Evolutionary conservation across 768 basidiomycete species (phyloP), one percentile per base, ranked within the genome.

Genomic region (Holtermannia corniformis): DNA sequence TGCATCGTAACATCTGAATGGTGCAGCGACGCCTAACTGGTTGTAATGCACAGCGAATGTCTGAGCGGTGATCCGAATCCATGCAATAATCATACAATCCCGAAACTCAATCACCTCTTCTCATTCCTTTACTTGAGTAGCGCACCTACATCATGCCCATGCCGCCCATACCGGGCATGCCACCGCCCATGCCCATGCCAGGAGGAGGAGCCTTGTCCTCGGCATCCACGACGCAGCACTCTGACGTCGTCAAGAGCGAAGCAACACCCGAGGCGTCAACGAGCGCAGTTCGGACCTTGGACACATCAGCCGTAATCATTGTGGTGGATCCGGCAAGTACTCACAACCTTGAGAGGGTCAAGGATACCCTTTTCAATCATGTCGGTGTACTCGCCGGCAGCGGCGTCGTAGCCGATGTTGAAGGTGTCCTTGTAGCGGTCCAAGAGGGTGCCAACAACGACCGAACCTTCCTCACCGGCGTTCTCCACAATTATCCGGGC

Each of bases 331-430:
- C n/a, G n/a, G n/a, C n/a, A n/a, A n/a, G n/a, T n/a, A n/a, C n/a
- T n/a, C 47, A 95, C 92, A 47, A 97, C 93, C 81, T 93, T 93
- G 56, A 92, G 77, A 1, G 91, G 92, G 76, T 97, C 93, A 43
- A 96, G 84, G 62, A 97, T 95, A 65, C 93, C 93, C 24, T 82
- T 78, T 72, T 83, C 79, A 75, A 96, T 85, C 90, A 97, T 91
- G 74, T 97, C 88, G 43, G 85, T 82, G 67, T 88, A 96, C 75
- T 92, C 86, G 57, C 87, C 89, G 76, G 84, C 85, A 65, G 82
- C 79, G 22, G 92, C 90, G 60, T 95, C 89, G 74, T 95, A 95
- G 0, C 92, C 77, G 70, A 89, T 89, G 76, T 89, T 81, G 74
- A 90, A 90, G 23, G 80, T 72, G 16, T 75, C 59, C 64, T 81